Conservation (phyloP, 768 basidiomycete species). For the Panellus pusillus region DNA sequence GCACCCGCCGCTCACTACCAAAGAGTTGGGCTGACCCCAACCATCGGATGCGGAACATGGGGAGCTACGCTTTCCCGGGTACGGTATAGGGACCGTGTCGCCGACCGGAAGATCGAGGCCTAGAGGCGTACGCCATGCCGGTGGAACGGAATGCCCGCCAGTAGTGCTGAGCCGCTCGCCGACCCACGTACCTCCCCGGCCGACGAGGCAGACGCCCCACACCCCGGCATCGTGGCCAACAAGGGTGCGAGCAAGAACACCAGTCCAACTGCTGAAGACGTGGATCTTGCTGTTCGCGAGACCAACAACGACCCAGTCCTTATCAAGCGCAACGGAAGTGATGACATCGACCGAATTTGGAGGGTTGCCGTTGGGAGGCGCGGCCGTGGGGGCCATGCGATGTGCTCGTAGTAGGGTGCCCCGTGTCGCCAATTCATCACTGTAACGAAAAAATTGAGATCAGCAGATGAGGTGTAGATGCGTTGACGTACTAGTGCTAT, state of each 20-base stretch:
- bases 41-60: slow-evolving; percentile 72
- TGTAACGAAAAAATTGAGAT: slow-evolving; percentile 27
- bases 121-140: slow-evolving; percentile 48
- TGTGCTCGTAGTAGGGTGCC: slow-evolving; percentile 71
- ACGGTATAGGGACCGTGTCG: slow-evolving; percentile 17
- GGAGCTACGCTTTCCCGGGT: slow-evolving; percentile 44
- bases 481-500: slow-evolving; percentile 59
- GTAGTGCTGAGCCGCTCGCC: slow-evolving; percentile 3
- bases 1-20: slow-evolving; percentile 91
- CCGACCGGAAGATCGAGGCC: slow-evolving; percentile 37
- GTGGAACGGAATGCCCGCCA: slow-evolving; percentile 27
- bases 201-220: slow-evolving; percentile 85
- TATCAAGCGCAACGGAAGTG: slow-evolving; percentile 83
- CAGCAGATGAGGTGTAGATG: neutral
- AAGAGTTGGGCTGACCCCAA: slow-evolving; percentile 83
- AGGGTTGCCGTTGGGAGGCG: slow-evolving; percentile 31
- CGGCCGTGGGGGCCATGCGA: slow-evolving; percentile 34
- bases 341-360: slow-evolving; percentile 64
- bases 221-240: slow-evolving; percentile 88
- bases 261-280: slow-evolving; percentile 79
- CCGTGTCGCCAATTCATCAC: slow-evolving; percentile 82
- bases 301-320: slow-evolving; percentile 83
- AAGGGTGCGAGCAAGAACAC: slow-evolving; percentile 74
- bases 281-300: slow-evolving; percentile 85
- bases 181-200: slow-evolving; percentile 53